Conservation (phyloP, 164 flowering plant species). For the Magnolia changhungtana region DNA sequence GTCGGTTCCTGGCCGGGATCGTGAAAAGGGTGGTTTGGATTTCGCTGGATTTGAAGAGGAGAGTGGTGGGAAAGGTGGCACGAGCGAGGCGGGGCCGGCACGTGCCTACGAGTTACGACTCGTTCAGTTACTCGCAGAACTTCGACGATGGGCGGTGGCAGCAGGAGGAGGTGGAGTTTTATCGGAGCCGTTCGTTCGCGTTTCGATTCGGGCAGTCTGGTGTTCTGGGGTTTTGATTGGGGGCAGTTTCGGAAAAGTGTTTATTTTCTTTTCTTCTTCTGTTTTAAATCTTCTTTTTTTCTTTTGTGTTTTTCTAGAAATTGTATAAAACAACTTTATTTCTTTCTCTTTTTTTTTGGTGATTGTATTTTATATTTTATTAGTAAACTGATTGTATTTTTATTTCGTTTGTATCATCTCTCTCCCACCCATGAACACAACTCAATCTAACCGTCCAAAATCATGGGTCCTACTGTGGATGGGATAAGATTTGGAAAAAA, state of each 20-base stretch:
- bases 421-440: too few relatives aligned
- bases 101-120: conserved; percentile 7
- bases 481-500: too few relatives aligned
- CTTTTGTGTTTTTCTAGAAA: background rate
- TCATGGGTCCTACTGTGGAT: too few relatives aligned
- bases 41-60: conserved; percentile 8
- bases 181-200: conserved; percentile 10
- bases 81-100: background rate
- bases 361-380: too few relatives aligned
- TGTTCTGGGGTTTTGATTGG: background rate
- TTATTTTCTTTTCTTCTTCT: background rate
- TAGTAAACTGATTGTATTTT: too few relatives aligned
- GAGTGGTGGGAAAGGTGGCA: background rate
- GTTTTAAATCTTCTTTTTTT: background rate
- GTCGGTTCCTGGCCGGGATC: conserved; percentile 1
- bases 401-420: too few relatives aligned
- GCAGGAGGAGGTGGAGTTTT: conserved; percentile 15
- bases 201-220: conserved; percentile 6
- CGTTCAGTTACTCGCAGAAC: conserved; percentile 13
- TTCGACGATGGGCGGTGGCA: conserved; percentile 19
- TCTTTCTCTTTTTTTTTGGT: too few relatives aligned
- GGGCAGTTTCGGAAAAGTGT: too few relatives aligned
- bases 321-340: background rate
- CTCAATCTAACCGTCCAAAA: too few relatives aligned
- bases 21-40: conserved; percentile 9